Evolutionary conservation across 2,329 filamentous ascomycete species (phyloP).

Genomic region (Cryphonectria naterciae): DNA sequence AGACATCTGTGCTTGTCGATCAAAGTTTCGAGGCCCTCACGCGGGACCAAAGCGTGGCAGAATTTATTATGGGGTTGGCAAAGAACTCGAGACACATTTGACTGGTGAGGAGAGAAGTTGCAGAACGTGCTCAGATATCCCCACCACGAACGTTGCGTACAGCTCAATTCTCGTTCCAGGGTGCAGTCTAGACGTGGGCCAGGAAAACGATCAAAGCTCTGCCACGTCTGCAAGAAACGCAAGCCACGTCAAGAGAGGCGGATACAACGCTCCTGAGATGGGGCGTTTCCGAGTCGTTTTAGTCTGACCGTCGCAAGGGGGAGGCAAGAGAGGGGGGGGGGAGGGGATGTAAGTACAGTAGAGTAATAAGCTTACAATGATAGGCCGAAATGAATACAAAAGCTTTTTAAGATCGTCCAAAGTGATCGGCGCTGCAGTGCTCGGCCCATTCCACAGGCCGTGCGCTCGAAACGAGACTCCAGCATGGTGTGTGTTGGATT

Average conservation of each 20-base stretch:
- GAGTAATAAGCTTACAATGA: neutral
- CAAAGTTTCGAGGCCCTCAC: neutral
- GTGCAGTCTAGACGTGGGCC: neutral
- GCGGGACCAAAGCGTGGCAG: neutral
- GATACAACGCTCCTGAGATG: neutral
- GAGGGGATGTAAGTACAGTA: neutral
- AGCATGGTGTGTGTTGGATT: neutral
- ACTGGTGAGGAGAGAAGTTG: neutral
- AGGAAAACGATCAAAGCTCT: constrained; percentile 4
- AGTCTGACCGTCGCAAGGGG: neutral
- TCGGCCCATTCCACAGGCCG: neutral
- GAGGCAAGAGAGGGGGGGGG: too few relatives aligned
- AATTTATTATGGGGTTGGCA: neutral
- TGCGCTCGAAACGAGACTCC: neutral
- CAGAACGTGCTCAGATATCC: neutral
- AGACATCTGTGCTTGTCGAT: constrained; percentile 6
- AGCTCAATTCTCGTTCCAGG: neutral
- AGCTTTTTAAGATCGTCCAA: neutral
- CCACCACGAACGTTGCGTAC: neutral
- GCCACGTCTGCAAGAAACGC: neutral
- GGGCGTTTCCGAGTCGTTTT: neutral
- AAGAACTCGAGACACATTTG: neutral
- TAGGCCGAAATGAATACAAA: neutral
- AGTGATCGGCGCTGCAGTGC: neutral
- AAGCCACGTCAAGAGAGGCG: neutral